Conservation (phyloP, 2,329 filamentous ascomycete genomes). For the Purpureocillium lavendulum region DNA sequence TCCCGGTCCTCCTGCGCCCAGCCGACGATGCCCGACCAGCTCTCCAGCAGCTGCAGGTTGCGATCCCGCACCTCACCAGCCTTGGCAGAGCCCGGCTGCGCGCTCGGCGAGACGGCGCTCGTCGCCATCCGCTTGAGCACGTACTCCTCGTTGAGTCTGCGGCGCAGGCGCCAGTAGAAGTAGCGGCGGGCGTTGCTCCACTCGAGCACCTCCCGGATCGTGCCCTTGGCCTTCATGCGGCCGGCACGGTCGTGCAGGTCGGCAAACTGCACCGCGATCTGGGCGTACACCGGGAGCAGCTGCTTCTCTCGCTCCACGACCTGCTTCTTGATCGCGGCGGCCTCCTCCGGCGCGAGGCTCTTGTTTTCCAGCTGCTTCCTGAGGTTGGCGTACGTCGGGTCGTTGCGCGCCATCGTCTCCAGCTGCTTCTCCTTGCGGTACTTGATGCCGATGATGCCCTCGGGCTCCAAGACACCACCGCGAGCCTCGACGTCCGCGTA, state of each 20-base stretch:
- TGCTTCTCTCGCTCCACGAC: constrained; percentile 80
- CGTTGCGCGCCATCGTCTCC: constrained; percentile 91
- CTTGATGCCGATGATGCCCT: constrained; percentile 98
- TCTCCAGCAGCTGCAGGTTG: constrained; percentile 68
- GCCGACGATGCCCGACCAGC: constrained; percentile 72
- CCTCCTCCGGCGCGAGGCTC: constrained; percentile 62
- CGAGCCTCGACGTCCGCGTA: constrained; percentile 93
- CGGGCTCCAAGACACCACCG: constrained; percentile 94
- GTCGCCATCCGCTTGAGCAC: constrained; percentile 80
- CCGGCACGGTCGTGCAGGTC: constrained; percentile 95
- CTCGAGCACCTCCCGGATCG: constrained; percentile 73
- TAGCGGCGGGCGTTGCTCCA: constrained; percentile 89
- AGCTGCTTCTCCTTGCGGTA: constrained; percentile 97
- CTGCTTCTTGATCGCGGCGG: constrained; percentile 71
- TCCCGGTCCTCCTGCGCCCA: constrained; percentile 74
- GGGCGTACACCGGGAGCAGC: constrained; percentile 84
- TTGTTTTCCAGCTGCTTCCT: constrained; percentile 64
- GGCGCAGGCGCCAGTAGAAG: constrained; percentile 99
- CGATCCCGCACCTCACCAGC: constrained; percentile 49
- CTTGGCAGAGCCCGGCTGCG: constrained; percentile 26
- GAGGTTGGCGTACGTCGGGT: constrained; percentile 73
- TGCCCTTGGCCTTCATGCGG: constrained; percentile 96
- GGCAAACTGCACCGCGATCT: constrained; percentile 94
- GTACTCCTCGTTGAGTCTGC: constrained; percentile 94
- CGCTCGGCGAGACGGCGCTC: constrained; percentile 22